These are phyloP conservation scores for Pseudonitzschia multistriata DNA, from an alignment of 108 stramenopile species.

Conservation along the genomic window DNA sequence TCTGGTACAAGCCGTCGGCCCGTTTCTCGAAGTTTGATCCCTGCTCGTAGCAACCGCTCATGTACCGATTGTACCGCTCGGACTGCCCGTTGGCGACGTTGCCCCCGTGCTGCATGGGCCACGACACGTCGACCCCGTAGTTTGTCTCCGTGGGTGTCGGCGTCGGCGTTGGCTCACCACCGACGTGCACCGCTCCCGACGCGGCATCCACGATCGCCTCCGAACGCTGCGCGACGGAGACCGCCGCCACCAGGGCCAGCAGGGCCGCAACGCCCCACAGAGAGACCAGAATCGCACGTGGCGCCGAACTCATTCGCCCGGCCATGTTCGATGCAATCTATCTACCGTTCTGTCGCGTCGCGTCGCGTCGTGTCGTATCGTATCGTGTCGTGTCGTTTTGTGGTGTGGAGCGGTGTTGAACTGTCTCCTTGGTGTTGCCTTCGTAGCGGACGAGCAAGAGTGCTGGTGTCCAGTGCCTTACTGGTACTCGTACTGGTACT, in stretches of 20 bases:
- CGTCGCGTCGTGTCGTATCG: no score
- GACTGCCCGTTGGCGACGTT: neutral
- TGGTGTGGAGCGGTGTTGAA: no score
- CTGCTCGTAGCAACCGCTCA: slow-evolving; percentile 20
- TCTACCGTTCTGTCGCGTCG: no score
- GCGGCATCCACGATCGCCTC: neutral
- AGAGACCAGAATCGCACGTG: neutral
- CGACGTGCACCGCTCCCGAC: neutral
- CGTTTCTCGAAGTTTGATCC: neutral
- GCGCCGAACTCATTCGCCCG: neutral
- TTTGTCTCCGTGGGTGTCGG: neutral
- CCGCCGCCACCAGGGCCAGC: neutral
- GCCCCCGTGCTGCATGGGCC: slow-evolving; percentile 45
- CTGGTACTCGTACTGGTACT: no score
- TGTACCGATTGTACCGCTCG: slow-evolving; percentile 5
- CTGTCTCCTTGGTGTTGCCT: no score
- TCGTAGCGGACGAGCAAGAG: no score
- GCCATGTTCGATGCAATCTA: neutral
- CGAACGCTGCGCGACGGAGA: neutral
- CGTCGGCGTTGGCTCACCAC: neutral
- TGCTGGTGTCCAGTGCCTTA: no score
- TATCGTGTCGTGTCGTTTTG: no score
- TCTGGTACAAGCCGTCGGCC: slow-evolving; percentile 11
- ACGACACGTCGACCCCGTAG: slow-evolving; percentile 57
- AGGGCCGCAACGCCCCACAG: no score